Conservation (phyloP, 345 rosid species). For the Physaria fendleri region DNA sequence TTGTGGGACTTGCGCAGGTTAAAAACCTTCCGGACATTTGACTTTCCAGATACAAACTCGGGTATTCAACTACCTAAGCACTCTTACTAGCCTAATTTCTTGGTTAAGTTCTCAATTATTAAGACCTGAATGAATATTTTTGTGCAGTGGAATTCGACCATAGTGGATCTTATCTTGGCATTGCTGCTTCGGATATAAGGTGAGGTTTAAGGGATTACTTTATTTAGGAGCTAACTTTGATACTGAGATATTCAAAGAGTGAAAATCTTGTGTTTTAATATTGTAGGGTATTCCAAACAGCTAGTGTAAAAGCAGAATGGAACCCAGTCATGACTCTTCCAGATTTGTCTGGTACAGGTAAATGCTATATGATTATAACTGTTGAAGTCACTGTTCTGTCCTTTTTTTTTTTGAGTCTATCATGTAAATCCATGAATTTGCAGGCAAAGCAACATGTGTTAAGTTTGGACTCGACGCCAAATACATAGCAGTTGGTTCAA, state of each 20-base stretch:
- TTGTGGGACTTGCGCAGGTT: constrained; percentile 96
- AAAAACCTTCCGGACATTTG: constrained; percentile 82
- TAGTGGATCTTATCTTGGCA: constrained; percentile 83
- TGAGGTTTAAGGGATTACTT: constrained; percentile 8
- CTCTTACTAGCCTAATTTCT: background rate
- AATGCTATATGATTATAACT: background rate
- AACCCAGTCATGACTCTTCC: constrained; percentile 77
- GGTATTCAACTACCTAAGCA: constrained; percentile 38
- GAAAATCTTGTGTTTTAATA: background rate
- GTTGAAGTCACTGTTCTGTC: background rate
- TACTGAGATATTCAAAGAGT: background rate
- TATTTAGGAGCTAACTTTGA: background rate
- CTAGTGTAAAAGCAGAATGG: constrained; percentile 93
- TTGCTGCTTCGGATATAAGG: constrained; percentile 91
- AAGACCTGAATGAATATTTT: background rate
- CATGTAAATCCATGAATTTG: constrained; percentile 4
- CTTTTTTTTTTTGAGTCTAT: background rate
- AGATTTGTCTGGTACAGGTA: constrained; percentile 95
- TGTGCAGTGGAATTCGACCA: constrained; percentile 91
- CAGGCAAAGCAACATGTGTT: constrained; percentile 67
- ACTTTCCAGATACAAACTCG: constrained; percentile 64
- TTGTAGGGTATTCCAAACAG: constrained; percentile 78
- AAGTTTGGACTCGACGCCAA: constrained; percentile 80
- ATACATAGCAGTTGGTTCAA: constrained; percentile 85
- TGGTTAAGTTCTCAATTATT: background rate